Base-by-base conservation (phyloP, 441 rosid species). In the Pelargonium australe region DNA sequence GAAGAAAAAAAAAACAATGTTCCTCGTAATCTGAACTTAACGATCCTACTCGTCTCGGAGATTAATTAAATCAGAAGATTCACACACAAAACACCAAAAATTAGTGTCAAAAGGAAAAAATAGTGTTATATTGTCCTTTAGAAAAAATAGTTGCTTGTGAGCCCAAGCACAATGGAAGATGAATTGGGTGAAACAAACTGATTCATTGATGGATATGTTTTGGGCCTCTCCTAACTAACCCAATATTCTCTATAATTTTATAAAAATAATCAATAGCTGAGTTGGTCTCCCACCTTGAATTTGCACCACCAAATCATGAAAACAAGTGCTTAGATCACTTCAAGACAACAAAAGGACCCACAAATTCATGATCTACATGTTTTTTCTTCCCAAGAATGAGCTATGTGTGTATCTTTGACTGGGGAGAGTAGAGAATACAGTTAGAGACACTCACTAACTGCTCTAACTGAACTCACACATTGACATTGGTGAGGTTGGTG, bases 251-350 rank as follows among this genome's bases (percentile, higher is more conserved):
- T 49, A 49, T 49, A 2, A 5, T 13, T 5, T n/a, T 51, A 23
- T n/a, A 51, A 13, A 13, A 13, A 51, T 5, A 51, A 51, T 51
- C 57, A 4, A 5, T 51, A 51, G 4, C 4, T 51, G 16, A 51
- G 57, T 51, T 13, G 57, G 57, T 51, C 57, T 51, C 57, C 57
- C 17, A 51, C 57, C 57, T 51, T 51, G 57, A 51, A 51, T 13
- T 5, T 13, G 17, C 7, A 51, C 57, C 14, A 51, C 57, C 57
- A 51, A 51, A 51, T 51, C 57, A 14, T 13, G 34, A 31, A 31
- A 31, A 31, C 34, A 31, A 31, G 34, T 31, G 34, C 34, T 31
- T 31, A 31, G 4, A 31, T 31, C 34, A 31, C 2, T 31, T 31
- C 2, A 31, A 31, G 34, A 31, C 34, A 31, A 31, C 1, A 1